Conservation (phyloP, 441 rosid species). For the Arabidopsis lyrata region DNA sequence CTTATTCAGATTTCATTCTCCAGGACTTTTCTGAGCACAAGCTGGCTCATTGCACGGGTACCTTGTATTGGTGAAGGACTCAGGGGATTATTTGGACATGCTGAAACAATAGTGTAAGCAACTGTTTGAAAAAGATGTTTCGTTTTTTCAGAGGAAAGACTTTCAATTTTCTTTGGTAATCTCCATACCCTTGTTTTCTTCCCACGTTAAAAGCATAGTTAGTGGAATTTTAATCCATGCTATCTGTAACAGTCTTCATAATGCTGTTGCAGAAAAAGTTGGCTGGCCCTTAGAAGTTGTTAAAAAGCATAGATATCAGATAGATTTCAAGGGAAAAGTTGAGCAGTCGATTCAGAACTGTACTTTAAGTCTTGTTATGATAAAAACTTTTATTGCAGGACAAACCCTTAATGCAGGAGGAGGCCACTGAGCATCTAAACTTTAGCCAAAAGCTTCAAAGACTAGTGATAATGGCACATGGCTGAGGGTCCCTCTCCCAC, state of each 20-base stretch:
- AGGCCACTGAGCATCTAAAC: slow-evolving; percentile 40
- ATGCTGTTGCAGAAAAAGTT: slow-evolving; percentile 34
- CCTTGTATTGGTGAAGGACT: neutral
- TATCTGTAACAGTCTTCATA: slow-evolving; percentile 36
- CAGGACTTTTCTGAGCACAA: slow-evolving; percentile 14
- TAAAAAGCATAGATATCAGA: slow-evolving; percentile 42
- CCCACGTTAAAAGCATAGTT: slow-evolving; percentile 28
- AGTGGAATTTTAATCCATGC: slow-evolving; percentile 30
- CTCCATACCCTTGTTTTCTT: slow-evolving; percentile 4
- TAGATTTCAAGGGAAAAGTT: slow-evolving; percentile 41
- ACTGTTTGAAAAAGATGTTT: neutral
- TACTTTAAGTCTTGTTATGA: slow-evolving; percentile 46
- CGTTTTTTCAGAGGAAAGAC: neutral
- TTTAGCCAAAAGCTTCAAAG: slow-evolving; percentile 41
- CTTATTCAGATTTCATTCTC: slow-evolving; percentile 6
- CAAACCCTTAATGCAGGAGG: slow-evolving; percentile 35
- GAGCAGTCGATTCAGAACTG: slow-evolving; percentile 38
- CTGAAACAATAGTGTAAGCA: slow-evolving; percentile 28
- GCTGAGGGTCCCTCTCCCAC: slow-evolving; percentile 45
- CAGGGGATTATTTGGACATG: slow-evolving; percentile 12
- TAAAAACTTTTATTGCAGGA: slow-evolving; percentile 43
- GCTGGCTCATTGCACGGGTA: slow-evolving; percentile 7
- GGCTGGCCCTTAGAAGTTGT: slow-evolving; percentile 27
- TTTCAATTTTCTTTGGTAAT: neutral
- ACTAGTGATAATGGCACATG: slow-evolving; percentile 47